Evolutionary conservation across 2,329 filamentous ascomycete species (phyloP).

Genomic region (Aspergillus neoniger): DNA sequence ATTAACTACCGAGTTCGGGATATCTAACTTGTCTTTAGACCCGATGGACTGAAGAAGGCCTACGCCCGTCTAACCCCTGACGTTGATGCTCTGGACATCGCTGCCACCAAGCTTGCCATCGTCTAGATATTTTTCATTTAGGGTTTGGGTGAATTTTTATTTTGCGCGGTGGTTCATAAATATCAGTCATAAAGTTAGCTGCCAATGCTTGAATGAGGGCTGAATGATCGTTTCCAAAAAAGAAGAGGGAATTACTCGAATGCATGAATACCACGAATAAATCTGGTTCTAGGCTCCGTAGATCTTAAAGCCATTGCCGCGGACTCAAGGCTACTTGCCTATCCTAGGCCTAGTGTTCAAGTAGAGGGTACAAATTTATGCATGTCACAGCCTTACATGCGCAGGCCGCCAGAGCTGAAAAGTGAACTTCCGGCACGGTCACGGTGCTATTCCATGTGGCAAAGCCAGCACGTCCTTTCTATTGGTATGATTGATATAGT

Average conservation of each 20-base stretch:
- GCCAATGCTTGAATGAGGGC: slow-evolving; percentile 34
- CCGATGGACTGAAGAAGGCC: slow-evolving; percentile 98
- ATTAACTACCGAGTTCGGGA: not conserved
- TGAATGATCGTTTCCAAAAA: slow-evolving; percentile 38
- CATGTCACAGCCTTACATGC: no score
- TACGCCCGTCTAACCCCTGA: slow-evolving; percentile 94
- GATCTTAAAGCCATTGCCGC: not conserved
- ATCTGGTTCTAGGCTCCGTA: slow-evolving; percentile 18
- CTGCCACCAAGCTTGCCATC: slow-evolving; percentile 96
- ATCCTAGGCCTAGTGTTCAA: not conserved
- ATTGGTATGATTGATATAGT: not conserved
- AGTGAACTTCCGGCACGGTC: no score
- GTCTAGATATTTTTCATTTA: slow-evolving; percentile 67
- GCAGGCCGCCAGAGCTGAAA: no score
- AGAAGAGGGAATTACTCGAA: slow-evolving; percentile 36
- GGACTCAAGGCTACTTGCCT: not conserved
- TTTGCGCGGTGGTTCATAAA: slow-evolving; percentile 45
- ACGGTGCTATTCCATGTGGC: not conserved
- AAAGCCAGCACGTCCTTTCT: not conserved
- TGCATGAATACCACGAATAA: slow-evolving; percentile 22
- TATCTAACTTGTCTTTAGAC: slow-evolving; percentile 54
- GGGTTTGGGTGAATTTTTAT: slow-evolving; percentile 49
- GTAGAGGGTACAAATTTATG: not conserved
- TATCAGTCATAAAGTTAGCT: slow-evolving; percentile 37
- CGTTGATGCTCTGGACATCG: slow-evolving; percentile 98